Evolutionary conservation across 371 early-diverging fungal genomes (phyloP).

Genomic region (Parasitella parasitica): DNA sequence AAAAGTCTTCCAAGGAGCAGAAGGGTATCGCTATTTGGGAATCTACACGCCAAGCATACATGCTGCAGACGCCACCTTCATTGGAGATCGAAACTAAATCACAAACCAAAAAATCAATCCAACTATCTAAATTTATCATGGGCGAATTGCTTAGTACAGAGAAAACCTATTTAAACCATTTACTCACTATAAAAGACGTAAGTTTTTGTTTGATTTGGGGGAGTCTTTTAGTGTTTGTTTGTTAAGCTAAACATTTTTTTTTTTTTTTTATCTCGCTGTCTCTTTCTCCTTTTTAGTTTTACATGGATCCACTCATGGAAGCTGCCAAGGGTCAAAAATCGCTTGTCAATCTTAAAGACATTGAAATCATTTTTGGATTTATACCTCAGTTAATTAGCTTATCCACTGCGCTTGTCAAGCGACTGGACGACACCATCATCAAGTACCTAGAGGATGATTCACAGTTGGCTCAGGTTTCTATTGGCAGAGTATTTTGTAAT

Average conservation of each 20-base stretch:
- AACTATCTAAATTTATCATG: slow-evolving; percentile 33
- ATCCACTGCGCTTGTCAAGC: slow-evolving; percentile 21
- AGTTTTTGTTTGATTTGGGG: background rate
- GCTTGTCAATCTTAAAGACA: slow-evolving; percentile 26
- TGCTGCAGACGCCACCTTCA: slow-evolving; percentile 8
- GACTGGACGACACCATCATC: slow-evolving; percentile 7
- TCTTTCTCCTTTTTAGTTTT: slow-evolving; percentile 15
- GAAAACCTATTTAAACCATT: slow-evolving; percentile 34
- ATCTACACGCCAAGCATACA: slow-evolving; percentile 13
- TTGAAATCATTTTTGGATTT: slow-evolving; percentile 36
- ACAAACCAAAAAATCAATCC: slow-evolving; percentile 18
- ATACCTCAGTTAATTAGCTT: slow-evolving; percentile 31
- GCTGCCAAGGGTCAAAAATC: slow-evolving; percentile 17
- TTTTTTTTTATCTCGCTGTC: background rate
- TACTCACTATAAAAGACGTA: slow-evolving; percentile 34
- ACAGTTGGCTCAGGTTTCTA: background rate
- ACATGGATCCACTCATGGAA: slow-evolving; percentile 38
- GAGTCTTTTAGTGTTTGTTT: too few relatives aligned
- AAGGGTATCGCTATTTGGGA: slow-evolving; percentile 18
- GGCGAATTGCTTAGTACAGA: slow-evolving; percentile 38
- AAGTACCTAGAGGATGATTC: slow-evolving; percentile 4
- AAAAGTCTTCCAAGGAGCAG: slow-evolving; percentile 13
- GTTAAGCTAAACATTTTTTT: background rate
- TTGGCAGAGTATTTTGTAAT: slow-evolving; percentile 33
- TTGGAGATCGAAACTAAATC: slow-evolving; percentile 5